phyloP scores from a whole-genome alignment of 129 eudicot species.

The Ambrosia trifida region DNA sequence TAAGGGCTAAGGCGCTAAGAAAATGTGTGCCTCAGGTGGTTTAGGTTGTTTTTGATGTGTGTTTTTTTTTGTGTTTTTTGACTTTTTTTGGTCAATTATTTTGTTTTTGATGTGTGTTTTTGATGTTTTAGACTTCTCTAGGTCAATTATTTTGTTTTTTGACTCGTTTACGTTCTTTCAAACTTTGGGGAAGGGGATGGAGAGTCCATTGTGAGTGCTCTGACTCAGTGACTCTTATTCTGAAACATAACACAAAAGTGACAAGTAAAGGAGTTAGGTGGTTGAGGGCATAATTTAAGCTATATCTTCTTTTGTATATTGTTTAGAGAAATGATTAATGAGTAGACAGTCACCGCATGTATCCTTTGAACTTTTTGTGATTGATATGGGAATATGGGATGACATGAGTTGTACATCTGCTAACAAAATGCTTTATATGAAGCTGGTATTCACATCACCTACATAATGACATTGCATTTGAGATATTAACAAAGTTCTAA shows the following conservation, averaged over 20 bases:
- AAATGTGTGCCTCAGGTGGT: too few species aligned
- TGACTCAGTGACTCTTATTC: too few species aligned
- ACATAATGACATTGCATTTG: conserved; percentile 13
- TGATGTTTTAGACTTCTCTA: too few species aligned
- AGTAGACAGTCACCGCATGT: not conserved
- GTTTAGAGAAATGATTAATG: not conserved
- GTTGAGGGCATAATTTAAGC: conserved; percentile 19
- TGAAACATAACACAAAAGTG: conserved; percentile 5
- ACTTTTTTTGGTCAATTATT: too few species aligned
- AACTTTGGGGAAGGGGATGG: too few species aligned
- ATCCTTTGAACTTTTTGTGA: not conserved
- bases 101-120: too few species aligned
- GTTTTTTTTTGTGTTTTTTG: too few species aligned
- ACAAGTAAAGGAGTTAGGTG: not conserved
- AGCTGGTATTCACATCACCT: conserved; percentile 14
- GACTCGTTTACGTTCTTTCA: too few species aligned
- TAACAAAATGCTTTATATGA: not conserved
- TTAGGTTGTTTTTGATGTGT: too few species aligned
- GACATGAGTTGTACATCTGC: conserved; percentile 4
- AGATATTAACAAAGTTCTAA: not conserved
- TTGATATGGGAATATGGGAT: not conserved
- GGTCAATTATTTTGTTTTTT: too few species aligned
- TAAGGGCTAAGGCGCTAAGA: too few species aligned
- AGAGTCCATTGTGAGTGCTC: too few species aligned
- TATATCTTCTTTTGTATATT: not conserved